Evolutionary conservation across 1,139 yeast genomes (phyloP), one percentile per base, ranked within the genome.

Genomic region (Magnusiomyces clavatus): DNA sequence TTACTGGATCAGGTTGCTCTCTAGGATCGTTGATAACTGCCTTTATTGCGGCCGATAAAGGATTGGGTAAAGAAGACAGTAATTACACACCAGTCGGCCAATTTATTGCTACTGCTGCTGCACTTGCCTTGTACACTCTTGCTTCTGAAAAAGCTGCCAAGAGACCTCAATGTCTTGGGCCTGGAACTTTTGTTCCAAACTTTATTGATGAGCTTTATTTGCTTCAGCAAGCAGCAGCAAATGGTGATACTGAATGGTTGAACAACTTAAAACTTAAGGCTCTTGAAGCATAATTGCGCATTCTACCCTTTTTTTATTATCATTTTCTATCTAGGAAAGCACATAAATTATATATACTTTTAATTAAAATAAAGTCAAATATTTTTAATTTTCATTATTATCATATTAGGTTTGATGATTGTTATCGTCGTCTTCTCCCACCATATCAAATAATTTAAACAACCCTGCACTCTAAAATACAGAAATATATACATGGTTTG

Each of bases 1-100:
- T 89, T n/a, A 89, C 97, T 0, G 97, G 96, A 0, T 77, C 94
- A 2, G 97, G 97, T 0, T 90, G 97, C 58, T 78, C 92, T 0
- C 70, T 88, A 47, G 96, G 95, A 1, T 82, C 92, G 49, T 77
- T 81, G 0, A 78, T 88, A 51, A 82, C 86, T 0, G 74, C 86
- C 0, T 62, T 82, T 8, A 82, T 82, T 3, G 77, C 81, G 2
- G 50, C 42, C 11, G 45, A 36, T 13, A 29, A 37, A n/a, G 10
- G 36, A 6, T 63, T 68, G 41, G 58, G 60, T 5, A 4, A 8
- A 24, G 71, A 72, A 0, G 69, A 67, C 37, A 64, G 63, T 1
- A 54, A 50, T n/a, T 58, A 58, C 34, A 29, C 17, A 4, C 50
- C 55, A 8, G 54, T 60, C 35, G 67, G 69, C 49, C 61, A 76